Conservation (phyloP, 2,329 filamentous ascomycete genomes). For the Botrytis aclada region DNA sequence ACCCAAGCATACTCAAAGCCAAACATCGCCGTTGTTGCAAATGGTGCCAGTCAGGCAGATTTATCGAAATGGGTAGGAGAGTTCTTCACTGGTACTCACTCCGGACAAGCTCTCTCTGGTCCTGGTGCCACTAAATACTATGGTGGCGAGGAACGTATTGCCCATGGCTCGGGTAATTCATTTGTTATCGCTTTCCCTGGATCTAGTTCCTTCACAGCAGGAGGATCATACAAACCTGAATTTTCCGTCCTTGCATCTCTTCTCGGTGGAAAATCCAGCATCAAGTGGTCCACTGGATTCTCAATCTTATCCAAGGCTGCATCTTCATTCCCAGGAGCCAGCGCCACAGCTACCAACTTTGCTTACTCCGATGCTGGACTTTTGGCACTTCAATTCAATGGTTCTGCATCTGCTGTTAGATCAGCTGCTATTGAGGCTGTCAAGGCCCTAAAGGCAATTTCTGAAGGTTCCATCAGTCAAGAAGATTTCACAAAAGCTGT, state of each 20-base stretch:
- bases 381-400: constrained; percentile 76
- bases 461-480: constrained; percentile 69
- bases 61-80: constrained; percentile 87
- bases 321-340: constrained; percentile 61
- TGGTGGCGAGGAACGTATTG: constrained; percentile 89
- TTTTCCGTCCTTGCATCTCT: constrained; percentile 82
- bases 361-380: constrained; percentile 95
- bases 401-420: constrained; percentile 68
- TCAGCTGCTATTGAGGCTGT: constrained; percentile 73
- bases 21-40: constrained; percentile 88
- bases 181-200: constrained; percentile 91
- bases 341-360: constrained; percentile 70
- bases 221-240: constrained; percentile 81
- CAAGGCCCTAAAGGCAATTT: constrained; percentile 77
- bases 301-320: constrained; percentile 81
- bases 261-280: constrained; percentile 82
- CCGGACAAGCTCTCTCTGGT: constrained; percentile 52
- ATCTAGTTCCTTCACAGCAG: constrained; percentile 67
- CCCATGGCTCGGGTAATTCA: constrained; percentile 73
- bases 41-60: constrained; percentile 73
- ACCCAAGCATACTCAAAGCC: constrained; percentile 78
- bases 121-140: constrained; percentile 76
- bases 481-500: constrained; percentile 91
- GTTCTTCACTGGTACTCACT: constrained; percentile 77
- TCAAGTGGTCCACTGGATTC: constrained; percentile 96